These are phyloP conservation scores for Hypoxylon sp. DNA, from an alignment of 2,329 filamentous ascomycete species.

Conservation along the genomic window DNA sequence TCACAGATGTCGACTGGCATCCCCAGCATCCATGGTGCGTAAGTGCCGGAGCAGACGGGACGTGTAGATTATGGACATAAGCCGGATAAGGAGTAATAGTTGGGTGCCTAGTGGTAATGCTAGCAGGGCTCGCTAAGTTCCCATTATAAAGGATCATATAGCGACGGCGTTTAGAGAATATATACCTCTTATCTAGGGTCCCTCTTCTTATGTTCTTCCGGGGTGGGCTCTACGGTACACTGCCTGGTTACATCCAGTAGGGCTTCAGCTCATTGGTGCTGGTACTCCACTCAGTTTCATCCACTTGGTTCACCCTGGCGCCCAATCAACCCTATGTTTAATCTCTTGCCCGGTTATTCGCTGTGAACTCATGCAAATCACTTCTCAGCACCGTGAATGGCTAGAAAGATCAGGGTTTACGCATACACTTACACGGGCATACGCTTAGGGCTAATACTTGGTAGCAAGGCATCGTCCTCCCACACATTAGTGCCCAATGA, in stretches of 20 bases:
- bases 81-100: neutral
- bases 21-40: slow-evolving; percentile 93
- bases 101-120: slow-evolving; percentile 25
- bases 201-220: slow-evolving; percentile 16
- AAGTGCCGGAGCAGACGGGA: slow-evolving; percentile 94
- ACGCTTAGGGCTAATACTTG: slow-evolving; percentile 2
- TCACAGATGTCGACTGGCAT: slow-evolving; percentile 97
- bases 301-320: neutral
- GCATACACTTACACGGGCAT: slow-evolving; percentile 17
- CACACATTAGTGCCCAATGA: slow-evolving; percentile 32
- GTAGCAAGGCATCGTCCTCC: slow-evolving; percentile 15
- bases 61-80: slow-evolving; percentile 88
- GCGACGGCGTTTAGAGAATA: slow-evolving; percentile 41
- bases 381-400: slow-evolving; percentile 17
- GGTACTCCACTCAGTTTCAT: slow-evolving; percentile 35
- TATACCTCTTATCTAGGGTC: slow-evolving; percentile 28
- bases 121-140: slow-evolving; percentile 23
- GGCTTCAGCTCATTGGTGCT: slow-evolving; percentile 10
- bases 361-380: slow-evolving; percentile 13
- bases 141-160: slow-evolving; percentile 41
- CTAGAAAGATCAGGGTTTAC: slow-evolving; percentile 4
- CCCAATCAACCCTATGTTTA: slow-evolving; percentile 31
- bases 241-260: slow-evolving; percentile 26
- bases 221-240: slow-evolving; percentile 11
- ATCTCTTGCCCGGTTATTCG: slow-evolving; percentile 21